phyloP scores from a whole-genome alignment of 1,284 basidiomycete species.

The Trichosporon asahii region DNA sequence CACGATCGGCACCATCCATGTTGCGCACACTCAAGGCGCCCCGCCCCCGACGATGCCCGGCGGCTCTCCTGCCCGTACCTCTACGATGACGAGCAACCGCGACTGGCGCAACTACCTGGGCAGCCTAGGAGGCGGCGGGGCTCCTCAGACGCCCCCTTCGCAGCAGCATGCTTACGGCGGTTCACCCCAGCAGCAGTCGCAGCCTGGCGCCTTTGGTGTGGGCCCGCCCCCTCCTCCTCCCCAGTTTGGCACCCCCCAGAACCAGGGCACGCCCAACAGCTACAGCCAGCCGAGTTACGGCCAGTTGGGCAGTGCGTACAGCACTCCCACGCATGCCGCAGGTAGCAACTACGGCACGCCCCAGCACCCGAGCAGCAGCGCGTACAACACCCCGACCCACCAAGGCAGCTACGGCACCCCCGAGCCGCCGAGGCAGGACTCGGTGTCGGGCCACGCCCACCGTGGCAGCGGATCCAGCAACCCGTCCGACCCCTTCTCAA shows the following conservation, averaged over 20 bases:
- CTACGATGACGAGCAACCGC: constrained; percentile 18
- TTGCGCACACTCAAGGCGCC: neutral
- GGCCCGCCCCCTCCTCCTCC: neutral
- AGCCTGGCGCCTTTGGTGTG: neutral
- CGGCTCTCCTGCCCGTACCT: constrained; percentile 3
- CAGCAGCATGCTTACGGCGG: neutral
- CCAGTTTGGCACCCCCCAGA: neutral
- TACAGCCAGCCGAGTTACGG: neutral
- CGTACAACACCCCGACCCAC: neutral
- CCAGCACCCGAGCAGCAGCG: neutral
- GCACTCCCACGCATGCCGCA: neutral
- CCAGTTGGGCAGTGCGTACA: neutral
- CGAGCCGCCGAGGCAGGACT: neutral
- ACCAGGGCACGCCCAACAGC: neutral
- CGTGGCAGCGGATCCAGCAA: constrained; percentile 24
- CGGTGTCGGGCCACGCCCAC: constrained; percentile 17
- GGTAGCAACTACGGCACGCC: constrained; percentile 7
- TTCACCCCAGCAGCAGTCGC: neutral
- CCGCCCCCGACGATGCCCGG: constrained; percentile 3
- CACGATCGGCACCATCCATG: neutral
- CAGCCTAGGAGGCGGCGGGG: constrained; percentile 16
- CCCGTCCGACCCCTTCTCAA: neutral
- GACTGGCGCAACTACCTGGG: constrained; percentile 45
- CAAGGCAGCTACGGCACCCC: neutral
- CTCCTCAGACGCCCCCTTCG: neutral